Evolutionary conservation across 257 asterid species (phyloP).

Genomic region (Forsythia viridissima): DNA sequence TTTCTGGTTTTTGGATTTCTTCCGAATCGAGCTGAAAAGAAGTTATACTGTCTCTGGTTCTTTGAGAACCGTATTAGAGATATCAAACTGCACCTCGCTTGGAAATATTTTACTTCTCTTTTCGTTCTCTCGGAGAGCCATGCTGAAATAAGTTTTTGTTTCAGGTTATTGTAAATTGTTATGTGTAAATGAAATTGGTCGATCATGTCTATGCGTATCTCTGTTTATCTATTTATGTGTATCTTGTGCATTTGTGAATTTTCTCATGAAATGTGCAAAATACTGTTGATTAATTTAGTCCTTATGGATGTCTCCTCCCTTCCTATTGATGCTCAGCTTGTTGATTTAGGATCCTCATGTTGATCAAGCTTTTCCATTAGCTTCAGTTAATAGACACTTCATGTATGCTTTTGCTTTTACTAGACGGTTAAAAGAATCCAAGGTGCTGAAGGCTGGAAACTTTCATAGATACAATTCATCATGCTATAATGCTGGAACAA

Average conservation of each 20-base stretch:
- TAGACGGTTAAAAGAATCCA: constrained; percentile 12
- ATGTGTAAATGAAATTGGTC: background rate
- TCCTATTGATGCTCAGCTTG: background rate
- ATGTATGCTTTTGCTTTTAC: background rate
- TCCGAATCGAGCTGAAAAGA: background rate
- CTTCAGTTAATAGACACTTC: background rate
- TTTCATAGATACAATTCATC: background rate
- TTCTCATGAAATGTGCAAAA: background rate
- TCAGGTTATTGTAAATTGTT: background rate
- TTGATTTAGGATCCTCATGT: background rate
- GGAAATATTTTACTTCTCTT: background rate
- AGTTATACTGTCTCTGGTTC: background rate
- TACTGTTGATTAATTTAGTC: background rate
- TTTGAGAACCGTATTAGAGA: constrained; percentile 1
- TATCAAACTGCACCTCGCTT: background rate
- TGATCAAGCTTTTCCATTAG: background rate
- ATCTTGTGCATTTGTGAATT: background rate
- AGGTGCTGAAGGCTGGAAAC: background rate
- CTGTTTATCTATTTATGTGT: background rate
- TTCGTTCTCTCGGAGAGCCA: background rate
- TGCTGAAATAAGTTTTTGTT: background rate
- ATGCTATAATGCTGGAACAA: background rate
- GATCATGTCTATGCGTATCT: background rate
- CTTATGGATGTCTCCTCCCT: background rate
- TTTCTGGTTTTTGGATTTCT: background rate